Evolutionary conservation across 371 early-diverging fungal species (phyloP).

Genomic region (Quaeritorhiza haematococci): DNA sequence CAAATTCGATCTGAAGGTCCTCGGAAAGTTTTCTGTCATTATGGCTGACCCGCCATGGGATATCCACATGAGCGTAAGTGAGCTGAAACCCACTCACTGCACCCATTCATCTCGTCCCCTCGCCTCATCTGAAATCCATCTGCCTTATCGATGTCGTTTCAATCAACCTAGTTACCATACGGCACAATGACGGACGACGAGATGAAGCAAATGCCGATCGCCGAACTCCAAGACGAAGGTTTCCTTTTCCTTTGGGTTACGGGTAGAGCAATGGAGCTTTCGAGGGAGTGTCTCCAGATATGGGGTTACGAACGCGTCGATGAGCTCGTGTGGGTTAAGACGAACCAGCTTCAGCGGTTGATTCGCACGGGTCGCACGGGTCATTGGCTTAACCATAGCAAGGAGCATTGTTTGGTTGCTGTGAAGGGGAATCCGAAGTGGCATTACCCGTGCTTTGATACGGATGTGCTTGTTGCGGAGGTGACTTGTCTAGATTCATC

Average conservation of each 20-base stretch:
- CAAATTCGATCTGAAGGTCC: slow-evolving; percentile 34
- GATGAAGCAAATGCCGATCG: slow-evolving; percentile 39
- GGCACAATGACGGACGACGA: slow-evolving; percentile 56
- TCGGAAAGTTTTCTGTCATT: slow-evolving; percentile 46
- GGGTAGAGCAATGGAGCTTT: slow-evolving; percentile 50
- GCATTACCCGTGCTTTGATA: slow-evolving; percentile 33
- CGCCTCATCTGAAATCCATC: too few relatives aligned
- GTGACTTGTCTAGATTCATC: slow-evolving; percentile 8
- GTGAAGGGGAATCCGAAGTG: slow-evolving; percentile 34
- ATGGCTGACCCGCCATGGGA: slow-evolving; percentile 52
- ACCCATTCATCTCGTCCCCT: too few relatives aligned
- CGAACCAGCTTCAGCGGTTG: slow-evolving; percentile 44
- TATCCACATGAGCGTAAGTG: slow-evolving; percentile 43
- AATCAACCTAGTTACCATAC: slow-evolving; percentile 30
- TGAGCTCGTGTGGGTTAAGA: slow-evolving; percentile 52
- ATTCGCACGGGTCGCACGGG: slow-evolving; percentile 51
- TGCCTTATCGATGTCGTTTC: background rate
- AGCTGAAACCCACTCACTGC: too few relatives aligned
- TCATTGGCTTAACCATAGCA: slow-evolving; percentile 52
- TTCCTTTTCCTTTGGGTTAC: slow-evolving; percentile 51
- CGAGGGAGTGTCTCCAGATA: slow-evolving; percentile 38
- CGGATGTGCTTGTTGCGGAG: slow-evolving; percentile 47
- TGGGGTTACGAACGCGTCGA: slow-evolving; percentile 50
- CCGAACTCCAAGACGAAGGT: slow-evolving; percentile 42
- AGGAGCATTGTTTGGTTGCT: slow-evolving; percentile 51